Percentiles rank a stretch among this genome's conserved stretches.
phyloP scores from a whole-genome alignment of 768 basidiomycete genomes.

The Boletus reticulatus region DNA sequence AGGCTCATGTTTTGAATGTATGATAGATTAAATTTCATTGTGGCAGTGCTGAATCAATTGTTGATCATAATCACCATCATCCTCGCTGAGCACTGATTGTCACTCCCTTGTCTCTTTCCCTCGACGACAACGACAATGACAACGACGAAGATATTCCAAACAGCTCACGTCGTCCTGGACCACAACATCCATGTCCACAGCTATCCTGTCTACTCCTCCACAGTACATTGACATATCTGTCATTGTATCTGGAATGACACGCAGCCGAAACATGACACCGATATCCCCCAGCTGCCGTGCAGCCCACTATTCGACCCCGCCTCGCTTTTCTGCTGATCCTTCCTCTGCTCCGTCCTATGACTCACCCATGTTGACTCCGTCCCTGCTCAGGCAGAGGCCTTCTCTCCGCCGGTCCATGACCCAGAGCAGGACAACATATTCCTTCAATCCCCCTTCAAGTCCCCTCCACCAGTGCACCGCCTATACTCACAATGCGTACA shows the following conservation, averaged over 20 bases:
- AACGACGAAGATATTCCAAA: neutral
- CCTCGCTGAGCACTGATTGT: too few relatives aligned
- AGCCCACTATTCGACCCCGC: slow-evolving; percentile 34
- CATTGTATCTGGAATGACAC: slow-evolving; percentile 31
- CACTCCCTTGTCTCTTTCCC: slow-evolving; percentile 10
- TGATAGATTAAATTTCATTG: too few relatives aligned
- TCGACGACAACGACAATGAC: slow-evolving; percentile 22
- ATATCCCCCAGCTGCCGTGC: slow-evolving; percentile 34
- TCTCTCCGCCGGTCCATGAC: slow-evolving; percentile 30
- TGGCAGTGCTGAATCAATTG: too few relatives aligned
- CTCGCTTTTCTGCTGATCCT: slow-evolving; percentile 22
- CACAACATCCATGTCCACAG: slow-evolving; percentile 22
- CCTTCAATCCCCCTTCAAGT: slow-evolving; percentile 50
- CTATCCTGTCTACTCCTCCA: slow-evolving; percentile 30
- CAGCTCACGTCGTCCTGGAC: slow-evolving; percentile 7
- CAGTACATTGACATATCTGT: slow-evolving; percentile 33
- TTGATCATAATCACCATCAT: too few relatives aligned
- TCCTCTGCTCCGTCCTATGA: slow-evolving; percentile 38
- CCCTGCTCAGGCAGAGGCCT: slow-evolving; percentile 51
- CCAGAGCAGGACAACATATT: slow-evolving; percentile 50
- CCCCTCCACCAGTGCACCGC: slow-evolving; percentile 43
- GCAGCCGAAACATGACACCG: slow-evolving; percentile 29
- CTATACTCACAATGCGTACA: slow-evolving; percentile 43
- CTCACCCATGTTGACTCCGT: slow-evolving; percentile 63
- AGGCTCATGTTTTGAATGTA: too few relatives aligned